Evolutionary conservation across 371 early-diverging fungal genomes (phyloP).

Genomic region (Zopfochytrium polystomum): DNA sequence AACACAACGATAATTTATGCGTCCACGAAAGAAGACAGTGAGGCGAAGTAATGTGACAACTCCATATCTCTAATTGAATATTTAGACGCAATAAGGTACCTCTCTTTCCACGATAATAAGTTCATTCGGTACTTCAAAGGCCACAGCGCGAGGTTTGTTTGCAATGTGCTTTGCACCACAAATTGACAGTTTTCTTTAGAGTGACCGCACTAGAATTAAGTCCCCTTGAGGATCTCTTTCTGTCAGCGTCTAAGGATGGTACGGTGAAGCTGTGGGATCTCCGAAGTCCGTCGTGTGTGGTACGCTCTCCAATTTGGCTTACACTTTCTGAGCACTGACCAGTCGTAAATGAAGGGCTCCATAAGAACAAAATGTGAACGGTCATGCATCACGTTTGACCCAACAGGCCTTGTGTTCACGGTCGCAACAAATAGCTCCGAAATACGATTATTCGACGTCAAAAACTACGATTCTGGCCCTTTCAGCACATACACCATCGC

Average conservation of each 20-base stretch:
- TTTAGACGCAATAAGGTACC: conserved; percentile 81
- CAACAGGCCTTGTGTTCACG: conserved; percentile 75
- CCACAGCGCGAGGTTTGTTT: conserved; percentile 64
- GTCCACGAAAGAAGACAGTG: conserved; percentile 90
- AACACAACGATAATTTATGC: conserved; percentile 75
- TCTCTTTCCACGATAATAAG: conserved; percentile 89
- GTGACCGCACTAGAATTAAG: conserved; percentile 75
- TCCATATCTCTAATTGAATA: not conserved
- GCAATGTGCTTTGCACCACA: not conserved
- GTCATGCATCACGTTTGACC: conserved; percentile 76
- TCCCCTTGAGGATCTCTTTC: conserved; percentile 70
- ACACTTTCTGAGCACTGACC: not conserved
- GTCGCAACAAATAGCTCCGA: conserved; percentile 54
- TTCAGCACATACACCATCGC: conserved; percentile 40
- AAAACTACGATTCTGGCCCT: conserved; percentile 55
- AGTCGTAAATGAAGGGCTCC: conserved; percentile 16
- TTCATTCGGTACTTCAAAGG: conserved; percentile 89
- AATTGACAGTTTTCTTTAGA: conserved; percentile 33
- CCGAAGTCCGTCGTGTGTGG: conserved; percentile 58
- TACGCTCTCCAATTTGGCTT: not conserved
- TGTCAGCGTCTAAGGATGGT: conserved; percentile 70
- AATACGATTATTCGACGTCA: conserved; percentile 69
- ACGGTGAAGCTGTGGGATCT: conserved; percentile 81
- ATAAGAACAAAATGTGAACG: conserved; percentile 33
- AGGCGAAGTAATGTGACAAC: conserved; percentile 3